Evolutionary conservation across 176 grass and related monocot species (phyloP).

Genomic region (Sorghum bicolor): DNA sequence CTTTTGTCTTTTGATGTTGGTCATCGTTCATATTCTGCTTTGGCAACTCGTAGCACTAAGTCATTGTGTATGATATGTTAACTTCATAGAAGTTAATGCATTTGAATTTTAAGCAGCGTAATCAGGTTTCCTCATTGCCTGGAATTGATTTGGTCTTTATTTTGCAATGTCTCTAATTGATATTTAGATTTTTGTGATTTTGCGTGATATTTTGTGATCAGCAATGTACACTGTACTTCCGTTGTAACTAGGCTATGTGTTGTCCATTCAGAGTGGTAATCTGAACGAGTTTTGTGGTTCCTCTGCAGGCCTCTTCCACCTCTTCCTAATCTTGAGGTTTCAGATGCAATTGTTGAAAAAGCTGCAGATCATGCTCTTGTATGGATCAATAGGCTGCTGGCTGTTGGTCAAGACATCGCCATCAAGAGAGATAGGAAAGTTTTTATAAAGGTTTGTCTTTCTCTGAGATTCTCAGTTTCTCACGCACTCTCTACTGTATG

Average conservation of each 20-base stretch:
- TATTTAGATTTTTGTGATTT: neutral
- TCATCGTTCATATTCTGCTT: neutral
- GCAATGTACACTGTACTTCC: neutral
- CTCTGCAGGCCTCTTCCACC: slow-evolving; percentile 83
- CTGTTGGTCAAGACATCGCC: slow-evolving; percentile 68
- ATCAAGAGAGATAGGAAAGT: slow-evolving; percentile 81
- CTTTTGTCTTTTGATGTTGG: neutral
- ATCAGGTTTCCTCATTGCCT: neutral
- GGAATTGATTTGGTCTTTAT: neutral
- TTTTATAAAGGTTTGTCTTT: slow-evolving; percentile 61
- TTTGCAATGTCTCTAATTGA: neutral
- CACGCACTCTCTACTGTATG: neutral
- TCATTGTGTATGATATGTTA: neutral
- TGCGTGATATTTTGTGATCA: neutral
- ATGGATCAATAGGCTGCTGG: slow-evolving; percentile 77
- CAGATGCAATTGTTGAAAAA: slow-evolving; percentile 68
- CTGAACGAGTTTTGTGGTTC: neutral
- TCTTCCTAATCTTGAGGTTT: slow-evolving; percentile 82
- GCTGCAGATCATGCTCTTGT: slow-evolving; percentile 43
- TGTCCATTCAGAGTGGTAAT: neutral
- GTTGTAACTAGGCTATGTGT: neutral
- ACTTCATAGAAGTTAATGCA: neutral
- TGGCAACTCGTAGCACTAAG: neutral
- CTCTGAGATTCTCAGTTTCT: neutral
- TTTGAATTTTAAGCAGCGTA: neutral